Percentiles rank a stretch among this genome's conserved stretches.
phyloP scores from a whole-genome alignment of 2,329 filamentous ascomycete species.

The Dactylellina sp. region DNA sequence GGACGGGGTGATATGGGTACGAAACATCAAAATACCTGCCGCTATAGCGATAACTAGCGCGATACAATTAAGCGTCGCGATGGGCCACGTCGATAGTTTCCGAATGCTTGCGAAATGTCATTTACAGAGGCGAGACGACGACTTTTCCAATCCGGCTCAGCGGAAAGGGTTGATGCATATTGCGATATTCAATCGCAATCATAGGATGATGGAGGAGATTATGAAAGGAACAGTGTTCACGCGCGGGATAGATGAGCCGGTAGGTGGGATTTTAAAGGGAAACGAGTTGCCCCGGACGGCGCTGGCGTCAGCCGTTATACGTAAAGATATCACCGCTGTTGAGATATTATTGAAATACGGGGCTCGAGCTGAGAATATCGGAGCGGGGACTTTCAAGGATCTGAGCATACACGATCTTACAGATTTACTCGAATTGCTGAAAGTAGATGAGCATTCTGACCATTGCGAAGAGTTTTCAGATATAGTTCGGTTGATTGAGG shows the following conservation, averaged over 20 bases:
- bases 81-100: not conserved
- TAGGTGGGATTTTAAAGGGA: not conserved
- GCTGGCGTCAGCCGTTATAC: not conserved
- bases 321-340: conserved; percentile 1
- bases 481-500: no score
- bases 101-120: not conserved
- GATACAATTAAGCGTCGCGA: conserved; percentile 1
- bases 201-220: conserved; percentile 12
- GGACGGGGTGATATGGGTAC: conserved; percentile 1
- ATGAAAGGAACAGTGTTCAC: not conserved
- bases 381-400: no score
- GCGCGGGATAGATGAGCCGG: not conserved
- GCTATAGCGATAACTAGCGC: not conserved
- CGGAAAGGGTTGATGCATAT: not conserved
- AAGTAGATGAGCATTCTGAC: no score
- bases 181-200: not conserved
- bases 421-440: no score
- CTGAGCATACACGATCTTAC: no score
- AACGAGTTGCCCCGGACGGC: not conserved
- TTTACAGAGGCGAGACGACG: no score
- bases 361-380: not conserved
- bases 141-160: not conserved
- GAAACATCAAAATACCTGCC: not conserved
- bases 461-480: no score
- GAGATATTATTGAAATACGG: conserved; percentile 10